phyloP scores from a whole-genome alignment of 345 rosid species.

The Sonneratia caseolaris region DNA sequence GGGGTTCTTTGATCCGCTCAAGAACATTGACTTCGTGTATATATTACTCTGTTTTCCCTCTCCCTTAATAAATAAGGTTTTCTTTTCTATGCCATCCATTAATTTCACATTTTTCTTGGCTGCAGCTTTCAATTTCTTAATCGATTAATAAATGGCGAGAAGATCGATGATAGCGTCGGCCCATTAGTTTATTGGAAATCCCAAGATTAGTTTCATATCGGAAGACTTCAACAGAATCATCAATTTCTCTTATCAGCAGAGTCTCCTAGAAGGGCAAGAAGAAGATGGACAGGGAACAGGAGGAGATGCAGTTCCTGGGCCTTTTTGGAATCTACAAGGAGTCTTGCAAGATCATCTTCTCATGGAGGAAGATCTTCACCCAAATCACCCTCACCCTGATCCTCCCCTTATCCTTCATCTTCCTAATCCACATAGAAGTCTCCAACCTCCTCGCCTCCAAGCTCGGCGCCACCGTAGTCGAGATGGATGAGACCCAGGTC shows the following conservation, averaged over 20 bases:
- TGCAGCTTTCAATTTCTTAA: not conserved
- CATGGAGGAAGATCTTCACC: slow-evolving; percentile 39
- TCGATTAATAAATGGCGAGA: not conserved
- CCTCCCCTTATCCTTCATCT: slow-evolving; percentile 46
- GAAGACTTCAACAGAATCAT: not conserved
- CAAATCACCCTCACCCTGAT: slow-evolving; percentile 36
- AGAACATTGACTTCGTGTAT: not conserved
- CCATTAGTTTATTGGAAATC: not conserved
- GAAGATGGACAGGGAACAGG: slow-evolving; percentile 48
- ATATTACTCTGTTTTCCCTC: no score
- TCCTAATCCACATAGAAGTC: slow-evolving; percentile 28
- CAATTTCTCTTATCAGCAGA: not conserved
- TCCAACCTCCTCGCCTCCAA: slow-evolving; percentile 21
- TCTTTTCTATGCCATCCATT: not conserved
- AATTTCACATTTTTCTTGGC: not conserved
- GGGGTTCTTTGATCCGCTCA: not conserved
- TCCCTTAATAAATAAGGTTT: not conserved
- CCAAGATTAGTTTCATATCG: not conserved
- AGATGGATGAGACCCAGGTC: slow-evolving; percentile 14
- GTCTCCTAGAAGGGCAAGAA: not conserved
- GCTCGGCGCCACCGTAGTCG: slow-evolving; percentile 9
- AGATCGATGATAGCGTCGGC: not conserved
- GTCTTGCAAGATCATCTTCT: slow-evolving; percentile 36
- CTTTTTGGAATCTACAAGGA: slow-evolving; percentile 32
- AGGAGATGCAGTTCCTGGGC: slow-evolving; percentile 45